Conservation (phyloP, 805 yeast species). For the Kodamaea kaohsiungensis region DNA sequence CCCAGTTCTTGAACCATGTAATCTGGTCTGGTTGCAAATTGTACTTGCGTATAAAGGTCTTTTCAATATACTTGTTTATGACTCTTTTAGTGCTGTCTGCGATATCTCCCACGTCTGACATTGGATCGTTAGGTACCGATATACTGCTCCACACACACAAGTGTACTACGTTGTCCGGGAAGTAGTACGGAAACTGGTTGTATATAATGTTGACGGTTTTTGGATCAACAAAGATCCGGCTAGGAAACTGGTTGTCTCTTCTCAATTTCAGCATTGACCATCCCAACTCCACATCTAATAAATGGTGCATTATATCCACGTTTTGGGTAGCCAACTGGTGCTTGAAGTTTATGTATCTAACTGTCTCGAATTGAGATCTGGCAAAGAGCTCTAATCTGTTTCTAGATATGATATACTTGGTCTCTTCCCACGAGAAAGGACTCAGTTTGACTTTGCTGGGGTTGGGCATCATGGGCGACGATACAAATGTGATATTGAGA, state of each 20-base stretch:
- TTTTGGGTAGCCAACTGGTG: conserved; percentile 30
- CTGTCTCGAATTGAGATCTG: conserved; percentile 47
- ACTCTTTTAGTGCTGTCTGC: conserved; percentile 38
- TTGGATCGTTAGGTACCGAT: conserved; percentile 52
- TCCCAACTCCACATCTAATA: conserved; percentile 46
- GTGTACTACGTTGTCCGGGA: conserved; percentile 53
- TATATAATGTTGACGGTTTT: conserved; percentile 46
- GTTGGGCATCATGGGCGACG: conserved; percentile 38
- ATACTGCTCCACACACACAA: conserved; percentile 69
- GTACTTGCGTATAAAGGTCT: conserved; percentile 50
- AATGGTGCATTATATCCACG: conserved; percentile 47
- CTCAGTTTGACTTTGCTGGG: conserved; percentile 32
- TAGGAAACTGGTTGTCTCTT: conserved; percentile 29
- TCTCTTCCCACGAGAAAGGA: conserved; percentile 51
- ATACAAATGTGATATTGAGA: conserved; percentile 21
- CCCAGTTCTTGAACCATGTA: conserved; percentile 75
- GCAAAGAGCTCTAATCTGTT: conserved; percentile 51
- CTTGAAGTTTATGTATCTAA: conserved; percentile 49
- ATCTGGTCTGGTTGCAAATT: conserved; percentile 41
- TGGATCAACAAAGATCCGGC: conserved; percentile 40
- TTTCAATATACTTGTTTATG: conserved; percentile 47
- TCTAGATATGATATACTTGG: conserved; percentile 34
- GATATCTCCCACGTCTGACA: conserved; percentile 53
- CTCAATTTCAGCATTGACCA: conserved; percentile 47
- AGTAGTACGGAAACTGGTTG: conserved; percentile 71